phyloP scores from a whole-genome alignment of 2,329 filamentous ascomycete genomes.

The Plectosphaerella plurivora region DNA sequence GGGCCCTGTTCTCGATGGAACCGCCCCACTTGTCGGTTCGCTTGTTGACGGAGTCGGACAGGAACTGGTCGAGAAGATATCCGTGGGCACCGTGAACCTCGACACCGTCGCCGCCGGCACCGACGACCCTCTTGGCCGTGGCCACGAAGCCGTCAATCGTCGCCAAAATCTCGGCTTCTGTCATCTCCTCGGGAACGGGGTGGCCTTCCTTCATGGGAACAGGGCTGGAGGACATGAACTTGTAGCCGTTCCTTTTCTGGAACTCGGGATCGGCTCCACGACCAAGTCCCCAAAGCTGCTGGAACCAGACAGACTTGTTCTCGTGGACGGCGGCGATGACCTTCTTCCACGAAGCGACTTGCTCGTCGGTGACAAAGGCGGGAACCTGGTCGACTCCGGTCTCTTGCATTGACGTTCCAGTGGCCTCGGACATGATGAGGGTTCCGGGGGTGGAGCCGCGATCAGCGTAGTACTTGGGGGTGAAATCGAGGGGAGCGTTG shows the following conservation, averaged over 20 bases:
- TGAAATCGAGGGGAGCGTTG: constrained; percentile 19
- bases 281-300: constrained; percentile 13
- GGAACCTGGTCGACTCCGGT: constrained; percentile 24
- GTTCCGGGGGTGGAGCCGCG: constrained; percentile 37
- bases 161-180: constrained; percentile 53
- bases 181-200: constrained; percentile 46
- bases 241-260: constrained; percentile 15
- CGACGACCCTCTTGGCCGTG: constrained; percentile 43
- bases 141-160: constrained; percentile 53
- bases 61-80: constrained; percentile 56
- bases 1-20: constrained; percentile 39
- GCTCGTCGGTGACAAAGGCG: constrained; percentile 34
- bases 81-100: constrained; percentile 50
- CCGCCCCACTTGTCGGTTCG: constrained; percentile 49
- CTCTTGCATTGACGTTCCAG: constrained; percentile 17
- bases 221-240: constrained; percentile 19
- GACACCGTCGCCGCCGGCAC: constrained; percentile 60
- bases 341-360: constrained; percentile 21
- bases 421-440: constrained; percentile 24
- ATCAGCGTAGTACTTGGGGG: constrained; percentile 23
- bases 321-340: constrained; percentile 21
- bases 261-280: constrained; percentile 10
- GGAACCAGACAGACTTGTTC: constrained; percentile 21
- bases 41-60: constrained; percentile 29
- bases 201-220: constrained; percentile 18